Percentiles rank a stretch among this genome's conserved stretches.
These are phyloP conservation scores for Cytospora piceicola DNA, from an alignment of 2,329 filamentous ascomycete genomes.

Conservation along the genomic window DNA sequence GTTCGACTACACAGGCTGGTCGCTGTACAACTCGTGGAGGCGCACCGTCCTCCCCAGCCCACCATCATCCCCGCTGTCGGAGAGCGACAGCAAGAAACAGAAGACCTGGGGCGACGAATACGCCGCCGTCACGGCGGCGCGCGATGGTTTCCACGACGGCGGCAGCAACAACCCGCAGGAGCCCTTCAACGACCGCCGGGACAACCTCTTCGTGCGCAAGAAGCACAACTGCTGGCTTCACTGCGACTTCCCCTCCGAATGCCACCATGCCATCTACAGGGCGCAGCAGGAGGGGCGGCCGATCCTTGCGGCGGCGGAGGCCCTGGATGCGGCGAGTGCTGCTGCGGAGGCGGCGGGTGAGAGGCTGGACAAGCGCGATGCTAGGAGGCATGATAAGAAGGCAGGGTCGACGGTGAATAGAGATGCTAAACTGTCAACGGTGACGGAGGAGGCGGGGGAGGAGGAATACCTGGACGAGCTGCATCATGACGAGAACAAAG, in stretches of 20 bases:
- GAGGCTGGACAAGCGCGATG: not conserved
- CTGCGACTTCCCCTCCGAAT: constrained; percentile 39
- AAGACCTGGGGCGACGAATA: constrained; percentile 24
- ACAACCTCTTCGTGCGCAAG: constrained; percentile 32
- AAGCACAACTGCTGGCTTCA: constrained; percentile 36
- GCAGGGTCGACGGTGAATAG: not conserved
- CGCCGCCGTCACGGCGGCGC: not conserved
- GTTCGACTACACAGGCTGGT: constrained; percentile 44
- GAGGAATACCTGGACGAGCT: not conserved
- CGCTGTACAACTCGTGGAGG: constrained; percentile 37
- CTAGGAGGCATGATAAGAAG: not conserved
- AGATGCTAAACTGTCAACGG: not conserved
- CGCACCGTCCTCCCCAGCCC: constrained; percentile 32
- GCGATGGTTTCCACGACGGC: not conserved
- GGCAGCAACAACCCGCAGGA: not conserved
- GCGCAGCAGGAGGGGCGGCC: constrained; percentile 29
- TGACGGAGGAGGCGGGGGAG: not conserved
- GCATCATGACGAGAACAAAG: not conserved
- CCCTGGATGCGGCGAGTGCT: constrained; percentile 8
- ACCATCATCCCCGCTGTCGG: not conserved
- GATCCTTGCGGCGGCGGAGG: constrained; percentile 13
- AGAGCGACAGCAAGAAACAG: not conserved
- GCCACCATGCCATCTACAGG: constrained; percentile 30
- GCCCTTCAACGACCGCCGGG: constrained; percentile 13
- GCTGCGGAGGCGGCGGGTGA: not conserved